Base-by-base conservation (phyloP, 495 filamentous ascomycete genomes). In the Rhypophila decipiens region DNA sequence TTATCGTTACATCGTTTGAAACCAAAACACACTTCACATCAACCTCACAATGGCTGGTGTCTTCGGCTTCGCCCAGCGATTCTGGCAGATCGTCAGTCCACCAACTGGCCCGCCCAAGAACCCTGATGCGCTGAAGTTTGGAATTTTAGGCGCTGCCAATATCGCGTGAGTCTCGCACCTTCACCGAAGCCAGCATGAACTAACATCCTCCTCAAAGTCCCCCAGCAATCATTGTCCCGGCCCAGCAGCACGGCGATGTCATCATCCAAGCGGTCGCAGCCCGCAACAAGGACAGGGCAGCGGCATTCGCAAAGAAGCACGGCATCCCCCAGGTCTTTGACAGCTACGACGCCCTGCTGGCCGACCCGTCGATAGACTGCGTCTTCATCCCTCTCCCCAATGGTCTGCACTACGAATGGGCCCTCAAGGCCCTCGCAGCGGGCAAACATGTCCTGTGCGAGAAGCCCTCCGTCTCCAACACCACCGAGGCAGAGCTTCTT, bases 381-480 rank as follows among this genome's bases (percentile, higher is more conserved):
- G 63, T 83, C 24, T 77, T 75, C 58, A 72, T 79, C 44, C 61
- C 72, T 9, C 58, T 77, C 5, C 75, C 74, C 5, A 78, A 76
- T 51, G 66, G 65, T 5, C 57, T 78, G 15, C 77, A 80, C 51
- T 74, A 66, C 43, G 76, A 80, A 55, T 82, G 76, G 78, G 59
- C 76, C 1, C 31, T 72, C 38, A 71, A 70, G 44, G 59, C 75
- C 11, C 61, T 83, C 22, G 52, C 60, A n/a, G 68, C 66, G 2
- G 74, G 75, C 1, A 82, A 82, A 54, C 79, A 82, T 58, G 77
- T 84, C 23, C 65, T 84, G 3, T 58, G 77, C 11, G 80, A 82
- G 53, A 80, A 82, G 55, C 76, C 77, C 2, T 71, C 70, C 9
- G 65, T 67, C 2, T 72, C 71, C 22, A 83, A 79, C 54, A 54